Base-by-base conservation (phyloP, 2,329 filamentous ascomycete species). In the Alternaria infectoria region DNA sequence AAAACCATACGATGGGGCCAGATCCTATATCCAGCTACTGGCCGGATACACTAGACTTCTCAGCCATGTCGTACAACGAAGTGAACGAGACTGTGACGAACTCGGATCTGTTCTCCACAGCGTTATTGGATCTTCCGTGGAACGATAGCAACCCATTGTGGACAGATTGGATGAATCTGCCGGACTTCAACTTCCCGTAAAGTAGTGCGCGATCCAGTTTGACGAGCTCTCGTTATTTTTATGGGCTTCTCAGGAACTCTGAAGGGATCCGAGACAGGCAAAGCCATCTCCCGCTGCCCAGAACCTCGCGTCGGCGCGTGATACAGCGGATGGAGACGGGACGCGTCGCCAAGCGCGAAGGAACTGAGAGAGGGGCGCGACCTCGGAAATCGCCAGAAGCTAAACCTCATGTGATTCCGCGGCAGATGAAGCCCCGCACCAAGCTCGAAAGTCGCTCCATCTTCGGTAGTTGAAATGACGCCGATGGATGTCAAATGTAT, bases 11-110 rank as follows among this genome's bases (percentile, higher is more conserved):
- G 4, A 40, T 51, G 49, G 50, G 57, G 3, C 61, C 61, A 21
- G 69, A 76, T 50, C 54, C 68, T 12, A 49, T 72, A n/a, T 63
- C 61, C 5, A 59, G 59, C 17, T 62, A 68, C 13, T 75, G 71
- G 74, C 52, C 61, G 6, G 72, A 76, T 19, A 70, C 72, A 36
- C 70, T 90, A 21, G 87, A 88, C 23, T 90, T 91, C 74, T 90
- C 88, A 3, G 83, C 88, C 30, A 91, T 91, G 89, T 91, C 89
- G 1, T 88, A 90, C 61, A 85, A 90, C 61, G 88, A 91, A 72
- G 89, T 91, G 50, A 84, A 88, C 6, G 88, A 90, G 66, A 87
- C 89, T 5, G 83, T 91, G 26, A 90, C 89, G 70, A 86, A 87
- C 65, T 87, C 88, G 1, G 88, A 86, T 5, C 86, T 88, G 25